Evolutionary conservation across 768 basidiomycete species (phyloP).

Genomic region (Tubosaeta sp.): DNA sequence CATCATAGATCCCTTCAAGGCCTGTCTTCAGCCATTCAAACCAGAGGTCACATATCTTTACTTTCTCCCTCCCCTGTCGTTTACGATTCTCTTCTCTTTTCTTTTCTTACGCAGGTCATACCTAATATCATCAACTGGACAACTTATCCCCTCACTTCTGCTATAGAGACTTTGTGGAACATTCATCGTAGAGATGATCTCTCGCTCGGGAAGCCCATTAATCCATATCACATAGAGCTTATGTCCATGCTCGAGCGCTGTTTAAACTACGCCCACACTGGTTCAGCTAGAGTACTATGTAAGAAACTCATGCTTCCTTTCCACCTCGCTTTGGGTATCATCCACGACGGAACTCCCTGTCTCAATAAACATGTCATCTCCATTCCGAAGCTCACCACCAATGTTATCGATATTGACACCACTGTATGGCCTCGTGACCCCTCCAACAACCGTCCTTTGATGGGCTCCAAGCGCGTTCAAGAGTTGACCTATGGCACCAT

Average conservation of each 20-base stretch:
- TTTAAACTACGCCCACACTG: constrained; percentile 6
- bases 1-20: constrained; percentile 2
- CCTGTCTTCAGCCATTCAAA: neutral
- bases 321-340: neutral
- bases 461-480: neutral
- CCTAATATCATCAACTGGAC: constrained; percentile 4
- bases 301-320: neutral
- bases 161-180: neutral
- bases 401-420: neutral
- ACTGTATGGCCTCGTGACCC: neutral
- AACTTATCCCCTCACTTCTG: neutral
- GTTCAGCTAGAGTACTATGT: neutral
- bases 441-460: neutral
- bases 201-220: neutral
- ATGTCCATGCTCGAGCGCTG: constrained; percentile 6
- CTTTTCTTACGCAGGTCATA: constrained; percentile 1
- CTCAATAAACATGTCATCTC: neutral
- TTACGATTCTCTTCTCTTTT: neutral
- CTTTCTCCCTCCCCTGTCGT: too few species aligned
- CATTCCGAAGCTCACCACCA: neutral
- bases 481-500: neutral
- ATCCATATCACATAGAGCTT: constrained; percentile 1
- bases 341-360: neutral
- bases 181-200: neutral
- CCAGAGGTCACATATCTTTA: neutral